phyloP scores from a whole-genome alignment of 257 asterid species.

The Phtheirospermum japonicum region DNA sequence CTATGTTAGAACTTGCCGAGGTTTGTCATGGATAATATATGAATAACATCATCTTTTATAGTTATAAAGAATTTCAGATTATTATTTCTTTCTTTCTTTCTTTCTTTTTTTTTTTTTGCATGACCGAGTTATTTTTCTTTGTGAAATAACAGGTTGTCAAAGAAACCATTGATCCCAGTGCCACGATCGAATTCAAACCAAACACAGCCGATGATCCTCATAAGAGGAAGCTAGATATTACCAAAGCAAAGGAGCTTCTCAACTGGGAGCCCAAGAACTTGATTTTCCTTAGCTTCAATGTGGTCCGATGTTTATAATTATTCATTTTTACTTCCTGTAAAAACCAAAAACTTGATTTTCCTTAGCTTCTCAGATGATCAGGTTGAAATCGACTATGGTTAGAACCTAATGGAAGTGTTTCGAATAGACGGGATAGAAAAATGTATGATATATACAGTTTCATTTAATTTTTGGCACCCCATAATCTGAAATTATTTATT shows the following conservation, averaged over 20 bases:
- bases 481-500: too few relatives aligned
- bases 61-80: background rate
- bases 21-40: constrained; percentile 32
- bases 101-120: background rate
- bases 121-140: constrained; percentile 19
- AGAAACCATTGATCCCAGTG: constrained; percentile 89
- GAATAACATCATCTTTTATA: background rate
- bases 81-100: background rate
- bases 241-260: constrained; percentile 84
- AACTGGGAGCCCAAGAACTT: constrained; percentile 97
- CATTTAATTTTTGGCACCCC: too few relatives aligned
- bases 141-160: constrained; percentile 67
- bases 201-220: constrained; percentile 99
- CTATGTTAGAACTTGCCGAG: constrained; percentile 74
- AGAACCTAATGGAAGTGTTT: background rate
- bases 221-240: constrained; percentile 92
- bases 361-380: background rate
- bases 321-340: background rate
- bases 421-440: too few relatives aligned
- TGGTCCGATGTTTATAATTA: background rate
- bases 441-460: too few relatives aligned
- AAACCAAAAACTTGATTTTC: background rate
- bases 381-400: background rate
- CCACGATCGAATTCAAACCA: constrained; percentile 67
- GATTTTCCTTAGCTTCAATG: too few relatives aligned